Evolutionary conservation across 257 asterid genomes (phyloP), one percentile per base, ranked within the genome.

Genomic region (Anisodus tanguticus): DNA sequence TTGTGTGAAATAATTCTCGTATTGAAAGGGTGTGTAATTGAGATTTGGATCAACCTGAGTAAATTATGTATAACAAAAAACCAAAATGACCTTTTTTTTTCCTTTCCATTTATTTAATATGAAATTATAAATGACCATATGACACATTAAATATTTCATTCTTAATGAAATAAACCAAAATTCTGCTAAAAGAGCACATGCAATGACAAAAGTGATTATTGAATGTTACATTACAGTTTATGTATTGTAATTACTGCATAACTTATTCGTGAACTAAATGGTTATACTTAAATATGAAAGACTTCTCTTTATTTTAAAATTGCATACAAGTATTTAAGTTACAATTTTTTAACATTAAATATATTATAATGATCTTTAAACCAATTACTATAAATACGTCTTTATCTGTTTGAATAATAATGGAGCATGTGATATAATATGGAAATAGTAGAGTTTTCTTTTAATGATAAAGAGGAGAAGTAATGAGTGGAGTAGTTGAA

Each of bases 401-500:
- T 41, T 41, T 41, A 0, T 41, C 45, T 41, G 45, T 41, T 41
- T 41, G 45, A 41, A 66, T 66, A 66, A 67, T 35, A 35, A 67
- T 67, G 22, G 74, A 66, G 19, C 45, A 26, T 64, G 26, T 37
- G 26, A 68, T n/a, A 13, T 7, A 17, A 49, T 49, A 76, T 41
- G 15, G 31, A 76, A 76, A 77, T 54, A 79, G 7, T 22, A 51
- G 0, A 3, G 0, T 72, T 2, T 76, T 0, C 13, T 41, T 26
- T 51, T 53, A 54, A 26, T 31, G 13, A 78, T 7, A 7, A 15
- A 51, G 53, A 58, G 8, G 17, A 16, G 37, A 49, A 26, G 85
- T 83, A 82, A 84, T 81, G 86, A 88, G 87, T 84, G 82, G 76
- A 43, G 47, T 69, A 16, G 83, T 86, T 82, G 87, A 88, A 71